Base-by-base conservation (phyloP, 164 flowering plant species). In the Chloranthus sessilifolius region DNA sequence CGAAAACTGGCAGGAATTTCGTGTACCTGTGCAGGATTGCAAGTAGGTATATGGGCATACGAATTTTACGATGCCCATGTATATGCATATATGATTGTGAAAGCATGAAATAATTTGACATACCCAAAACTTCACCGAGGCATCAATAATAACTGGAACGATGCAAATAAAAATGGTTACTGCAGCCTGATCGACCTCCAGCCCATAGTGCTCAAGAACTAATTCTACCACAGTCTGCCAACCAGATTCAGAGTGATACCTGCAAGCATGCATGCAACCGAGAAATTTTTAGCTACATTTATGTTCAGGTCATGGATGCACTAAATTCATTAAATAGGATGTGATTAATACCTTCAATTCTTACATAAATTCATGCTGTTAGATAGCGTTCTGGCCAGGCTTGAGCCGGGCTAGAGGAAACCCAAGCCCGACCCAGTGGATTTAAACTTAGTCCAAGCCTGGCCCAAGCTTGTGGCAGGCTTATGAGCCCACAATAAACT, bases 191-290 rank as follows among this genome's bases (percentile, higher is more conserved):
- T 88, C 91, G 58, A 82, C 73, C 53, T 86, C 80, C 59, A 88
- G 23, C 19, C 96, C 96, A 58, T 86, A 92, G 66, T 92, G 99
- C 65, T 92, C 95, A 48, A 82, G 71, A 30, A 86, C 6, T 42
- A 86, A 42, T 68, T 92, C 99, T 55, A 76, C 35, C 65, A 92
- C 44, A 50, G 96, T 81, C 63, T 86, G 79, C 99, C 99, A 92
- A 47, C 99, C 99, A 31, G 84, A 76, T 74, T 88, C 99, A 50
- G 96, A 92, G 73, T 92, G 99, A 66, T 88, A 92, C 68, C 98
- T 91, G 74, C 71, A 65, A 40, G 16, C 35, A 25, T 26, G 15
- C 28, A 59, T 5, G 5, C 20, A 36, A 15, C 5, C 41, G 9
- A 36, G 45, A 9, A 44, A 37, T 21, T 23, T 31, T 42, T 7